Base-by-base conservation (phyloP, 805 yeast species). In the Yamadazyma laniorum region DNA sequence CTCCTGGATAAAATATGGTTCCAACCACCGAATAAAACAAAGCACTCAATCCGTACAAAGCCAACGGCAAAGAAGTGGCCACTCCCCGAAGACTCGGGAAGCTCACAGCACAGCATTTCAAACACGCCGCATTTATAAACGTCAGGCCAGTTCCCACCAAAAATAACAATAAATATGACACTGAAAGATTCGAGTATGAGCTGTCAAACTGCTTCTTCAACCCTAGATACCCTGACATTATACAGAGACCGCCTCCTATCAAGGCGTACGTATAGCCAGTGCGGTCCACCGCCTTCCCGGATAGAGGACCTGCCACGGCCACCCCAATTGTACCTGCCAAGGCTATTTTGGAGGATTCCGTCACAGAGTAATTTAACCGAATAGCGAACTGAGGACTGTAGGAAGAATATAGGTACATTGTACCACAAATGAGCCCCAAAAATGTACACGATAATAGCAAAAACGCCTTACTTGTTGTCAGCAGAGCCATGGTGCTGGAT, bases 301-400 rank as follows among this genome's bases (percentile, higher is more conserved):
- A 79, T 2, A 82, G 50, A 0, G 93, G 87, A 0, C 93, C 93
- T 1, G 77, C 58, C 3, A 74, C 36, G 14, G 85, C 65, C 3
- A 82, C 70, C 0, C 90, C 88, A 26, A 84, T 59, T 23, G 82
- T 76, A 1, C 91, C 95, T 6, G 74, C 56, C 51, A 83, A 72
- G 2, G 88, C 90, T 3, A 85, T 71, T 19, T 70, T 53, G 4
- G 89, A 78, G 4, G 85, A 68, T 37, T 81, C 74, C 0, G 85
- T 70, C 2, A 85, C 87, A 1, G 77, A 55, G 48, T 85, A 77
- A 15, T 62, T 61, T 37, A 85, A 68, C 35, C 69, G 67, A 19
- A 58, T 58, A 1, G 89, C 85, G 38, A 84, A 67, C 55, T 85
- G 93, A 0, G 95, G 91, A 26, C 88, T 82, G 56, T 79, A 85